Base-by-base conservation (phyloP, 495 filamentous ascomycete species). In the Talaromyces ruber region DNA sequence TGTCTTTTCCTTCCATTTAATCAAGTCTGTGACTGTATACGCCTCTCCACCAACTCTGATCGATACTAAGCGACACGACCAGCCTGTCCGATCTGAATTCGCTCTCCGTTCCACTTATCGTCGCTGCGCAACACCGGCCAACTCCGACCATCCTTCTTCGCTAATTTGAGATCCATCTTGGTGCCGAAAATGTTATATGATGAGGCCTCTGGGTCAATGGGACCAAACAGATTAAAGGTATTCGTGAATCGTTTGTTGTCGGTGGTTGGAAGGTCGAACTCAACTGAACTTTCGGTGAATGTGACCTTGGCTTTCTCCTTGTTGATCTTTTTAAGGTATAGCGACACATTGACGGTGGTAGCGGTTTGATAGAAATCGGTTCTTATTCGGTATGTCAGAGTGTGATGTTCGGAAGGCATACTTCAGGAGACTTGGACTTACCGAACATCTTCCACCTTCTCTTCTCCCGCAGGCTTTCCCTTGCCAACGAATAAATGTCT, bases 281-380 rank as follows among this genome's bases (percentile, higher is more conserved):
- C 75, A 53, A 97, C 71, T 3, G 79, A 71, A 39, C 79, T 78
- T 21, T 79, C 63, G 39, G 77, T 66, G 70, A 98, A 92, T 14
- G 81, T 74, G 9, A 98, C 83, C 62, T 77, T 85, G 39, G 92
- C 88, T 6, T 74, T 82, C 18, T 84, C 81, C 74, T 92, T 94
- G 69, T 96, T 86, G 66, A 98, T 96, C 77, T 96, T 98, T 81
- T 98, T 98, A 34, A 97, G 82, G 76, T 94, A 98, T 60, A 97
- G 86, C 18, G 90, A 94, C 7, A 90, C 91, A 65, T 95, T 97
- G 47, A 96, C 90, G 21, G 88, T 83, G 7, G 83, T 82, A 24
- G 87, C 76, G 1, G 94, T 98, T 76, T 98, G 94, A 77, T 98
- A 98, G 78, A 94, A 98, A 72, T 98, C 94, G 69, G 88, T 85